Percentiles rank a stretch among this genome's conserved stretches.
Evolutionary conservation across 306 rosid genomes (phyloP).

Genomic region (Cucurbita argyrosperma): DNA sequence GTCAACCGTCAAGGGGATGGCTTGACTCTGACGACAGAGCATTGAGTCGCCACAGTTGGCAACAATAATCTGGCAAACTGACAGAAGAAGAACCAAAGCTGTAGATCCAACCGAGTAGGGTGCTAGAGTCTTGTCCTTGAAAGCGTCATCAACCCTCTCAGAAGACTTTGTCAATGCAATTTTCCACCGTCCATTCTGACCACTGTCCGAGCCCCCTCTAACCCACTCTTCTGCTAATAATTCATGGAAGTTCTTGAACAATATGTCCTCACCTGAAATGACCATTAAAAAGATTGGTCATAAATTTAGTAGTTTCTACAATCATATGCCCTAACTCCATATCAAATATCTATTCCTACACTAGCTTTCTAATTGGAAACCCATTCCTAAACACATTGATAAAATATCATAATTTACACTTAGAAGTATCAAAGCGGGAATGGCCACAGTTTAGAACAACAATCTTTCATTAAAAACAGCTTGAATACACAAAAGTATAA

Average conservation of each 20-base stretch:
- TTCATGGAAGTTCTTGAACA: constrained; percentile 7
- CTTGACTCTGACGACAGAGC: constrained; percentile 16
- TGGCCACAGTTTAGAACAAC: not conserved
- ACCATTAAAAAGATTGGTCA: not conserved
- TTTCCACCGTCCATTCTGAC: not conserved
- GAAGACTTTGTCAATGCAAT: not conserved
- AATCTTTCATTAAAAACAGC: not conserved
- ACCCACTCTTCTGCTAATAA: constrained; percentile 1
- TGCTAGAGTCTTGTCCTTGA: not conserved
- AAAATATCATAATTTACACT: not conserved
- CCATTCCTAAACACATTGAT: not conserved
- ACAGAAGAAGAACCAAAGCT: constrained; percentile 13
- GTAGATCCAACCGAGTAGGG: constrained; percentile 14
- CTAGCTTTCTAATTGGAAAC: not conserved
- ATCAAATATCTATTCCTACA: not conserved
- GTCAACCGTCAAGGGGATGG: constrained; percentile 11
- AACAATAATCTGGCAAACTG: constrained; percentile 16
- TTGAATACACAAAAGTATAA: not conserved
- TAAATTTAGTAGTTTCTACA: not conserved
- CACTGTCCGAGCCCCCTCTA: not conserved
- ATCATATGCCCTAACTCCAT: not conserved
- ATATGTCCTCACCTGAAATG: constrained; percentile 7
- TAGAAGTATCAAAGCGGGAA: not conserved
- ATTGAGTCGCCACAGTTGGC: constrained; percentile 25
- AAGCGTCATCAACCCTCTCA: constrained; percentile 8